phyloP scores from a whole-genome alignment of 2,329 filamentous ascomycete genomes.

The Clonostachys byssicola region DNA sequence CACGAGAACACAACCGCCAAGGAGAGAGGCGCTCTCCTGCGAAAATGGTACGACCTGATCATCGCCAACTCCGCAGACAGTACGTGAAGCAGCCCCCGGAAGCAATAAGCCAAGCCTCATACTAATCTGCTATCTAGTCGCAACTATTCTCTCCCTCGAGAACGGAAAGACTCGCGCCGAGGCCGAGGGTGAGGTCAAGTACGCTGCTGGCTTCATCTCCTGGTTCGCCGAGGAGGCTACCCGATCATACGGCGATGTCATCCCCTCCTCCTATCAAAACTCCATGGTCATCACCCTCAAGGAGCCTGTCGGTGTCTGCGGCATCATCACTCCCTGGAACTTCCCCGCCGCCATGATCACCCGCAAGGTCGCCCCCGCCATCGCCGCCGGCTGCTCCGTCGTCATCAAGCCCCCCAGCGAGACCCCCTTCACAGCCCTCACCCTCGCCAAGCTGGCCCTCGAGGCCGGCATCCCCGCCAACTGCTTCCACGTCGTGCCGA shows the following conservation, averaged over 20 bases:
- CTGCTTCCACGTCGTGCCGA: constrained; percentile 79
- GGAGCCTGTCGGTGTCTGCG: constrained; percentile 38
- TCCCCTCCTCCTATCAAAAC: constrained; percentile 52
- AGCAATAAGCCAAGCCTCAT: neutral
- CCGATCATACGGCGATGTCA: constrained; percentile 51
- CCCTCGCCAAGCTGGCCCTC: constrained; percentile 73
- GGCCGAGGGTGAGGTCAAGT: constrained; percentile 53
- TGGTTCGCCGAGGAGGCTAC: constrained; percentile 62
- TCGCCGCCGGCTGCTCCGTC: constrained; percentile 68
- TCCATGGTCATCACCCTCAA: constrained; percentile 60
- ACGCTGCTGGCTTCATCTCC: constrained; percentile 55
- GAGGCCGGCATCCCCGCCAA: constrained; percentile 80
- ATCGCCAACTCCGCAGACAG: constrained; percentile 59
- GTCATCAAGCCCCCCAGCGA: constrained; percentile 83
- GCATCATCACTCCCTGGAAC: constrained; percentile 42
- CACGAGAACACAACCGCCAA: neutral
- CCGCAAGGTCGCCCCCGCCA: constrained; percentile 36
- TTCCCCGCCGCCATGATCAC: constrained; percentile 28
- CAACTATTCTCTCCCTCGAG: constrained; percentile 64
- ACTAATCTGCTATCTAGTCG: neutral
- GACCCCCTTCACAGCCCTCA: constrained; percentile 81
- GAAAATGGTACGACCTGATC: constrained; percentile 66
- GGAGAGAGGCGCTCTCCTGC: constrained; percentile 35
- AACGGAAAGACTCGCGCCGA: constrained; percentile 64
- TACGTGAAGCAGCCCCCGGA: constrained; percentile 18